Evolutionary conservation across 2,329 filamentous ascomycete genomes (phyloP), one percentile per base, ranked within the genome.

Genomic region (Hyphodiscus sp.): DNA sequence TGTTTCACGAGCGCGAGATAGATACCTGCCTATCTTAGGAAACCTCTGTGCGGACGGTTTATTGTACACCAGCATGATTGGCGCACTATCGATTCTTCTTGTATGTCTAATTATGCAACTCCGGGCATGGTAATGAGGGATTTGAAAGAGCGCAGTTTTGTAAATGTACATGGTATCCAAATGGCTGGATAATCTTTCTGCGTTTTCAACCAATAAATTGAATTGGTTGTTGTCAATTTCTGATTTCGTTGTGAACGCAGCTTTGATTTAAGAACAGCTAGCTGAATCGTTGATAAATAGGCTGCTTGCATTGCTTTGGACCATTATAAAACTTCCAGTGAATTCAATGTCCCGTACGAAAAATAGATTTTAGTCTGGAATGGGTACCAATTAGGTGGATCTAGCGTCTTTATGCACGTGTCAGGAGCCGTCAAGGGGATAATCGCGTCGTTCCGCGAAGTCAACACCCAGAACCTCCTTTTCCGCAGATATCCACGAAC

Each of bases 91-190:
- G 55, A 54, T 61, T 62, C 55, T 61, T 47, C 46, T 57, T 58
- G 56, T 57, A 56, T 50, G 50, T 58, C 49, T 63, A 57, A 52
- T 58, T 62, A 62, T 65, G 65, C 59, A 65, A 57, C 64, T 61
- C 56, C 58, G 52, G 58, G 57, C 57, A 59, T 59, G 55, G 55
- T 41, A 52, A 56, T 57, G 56, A 20, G 19, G 20, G 15, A 29
- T 26, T 46, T n/a, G 45, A 20, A n/a, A n/a, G 20, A 46, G 54
- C 45, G 49, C 45, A 49, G 53, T 54, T n/a, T 49, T 60, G 59
- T 61, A 61, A 56, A 46, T 46, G 45, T 46, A 46, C 20, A 16
- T 46, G 33, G 33, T 38, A n/a, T 38, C 11, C 33, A 38, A 6
- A 38, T n/a, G 11, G 33, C 16, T 15, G 11, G 7, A 7, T 33